Evolutionary conservation across 2,329 filamentous ascomycete genomes (phyloP).

Genomic region (Colletotrichum cordylinicola): DNA sequence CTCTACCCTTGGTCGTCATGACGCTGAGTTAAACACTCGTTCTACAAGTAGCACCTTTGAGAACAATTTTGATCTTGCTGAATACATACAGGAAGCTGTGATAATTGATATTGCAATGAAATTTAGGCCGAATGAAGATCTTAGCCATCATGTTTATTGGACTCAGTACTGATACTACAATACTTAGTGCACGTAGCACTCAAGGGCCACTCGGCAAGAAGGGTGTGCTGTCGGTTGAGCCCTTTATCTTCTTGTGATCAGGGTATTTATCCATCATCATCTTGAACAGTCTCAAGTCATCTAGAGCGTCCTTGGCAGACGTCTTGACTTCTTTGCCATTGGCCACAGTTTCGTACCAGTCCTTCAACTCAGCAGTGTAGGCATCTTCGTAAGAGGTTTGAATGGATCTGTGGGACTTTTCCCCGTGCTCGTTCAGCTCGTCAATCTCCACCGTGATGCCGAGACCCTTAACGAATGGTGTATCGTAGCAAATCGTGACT

Average conservation of each 20-base stretch:
- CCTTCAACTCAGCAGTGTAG: conserved; percentile 29
- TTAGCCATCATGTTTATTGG: background rate
- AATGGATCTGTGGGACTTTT: conserved; percentile 37
- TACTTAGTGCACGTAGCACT: too few relatives aligned
- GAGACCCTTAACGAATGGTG: conserved; percentile 52
- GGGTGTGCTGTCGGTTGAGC: background rate
- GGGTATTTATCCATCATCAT: conserved; percentile 23
- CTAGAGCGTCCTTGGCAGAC: conserved; percentile 26
- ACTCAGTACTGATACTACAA: background rate
- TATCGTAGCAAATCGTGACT: conserved; percentile 51
- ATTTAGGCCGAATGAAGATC: too few relatives aligned
- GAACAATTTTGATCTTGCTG: too few relatives aligned
- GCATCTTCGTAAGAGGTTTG: conserved; percentile 30
- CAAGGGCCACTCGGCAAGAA: background rate
- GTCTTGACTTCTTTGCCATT: conserved; percentile 29
- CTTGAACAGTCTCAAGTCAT: conserved; percentile 28
- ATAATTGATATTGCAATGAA: too few relatives aligned
- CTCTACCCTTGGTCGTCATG: too few relatives aligned
- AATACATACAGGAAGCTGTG: too few relatives aligned
- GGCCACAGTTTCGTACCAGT: conserved; percentile 25
- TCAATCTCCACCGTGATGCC: conserved; percentile 43
- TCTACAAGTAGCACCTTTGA: too few relatives aligned
- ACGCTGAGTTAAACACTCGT: too few relatives aligned
- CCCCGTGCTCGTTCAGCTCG: conserved; percentile 38
- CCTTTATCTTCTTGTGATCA: background rate